Percentiles rank a stretch among this genome's conserved stretches.
These are phyloP conservation scores for Saposhnikovia divaricata DNA, from an alignment of 129 eudicot genomes.

Conservation along the genomic window DNA sequence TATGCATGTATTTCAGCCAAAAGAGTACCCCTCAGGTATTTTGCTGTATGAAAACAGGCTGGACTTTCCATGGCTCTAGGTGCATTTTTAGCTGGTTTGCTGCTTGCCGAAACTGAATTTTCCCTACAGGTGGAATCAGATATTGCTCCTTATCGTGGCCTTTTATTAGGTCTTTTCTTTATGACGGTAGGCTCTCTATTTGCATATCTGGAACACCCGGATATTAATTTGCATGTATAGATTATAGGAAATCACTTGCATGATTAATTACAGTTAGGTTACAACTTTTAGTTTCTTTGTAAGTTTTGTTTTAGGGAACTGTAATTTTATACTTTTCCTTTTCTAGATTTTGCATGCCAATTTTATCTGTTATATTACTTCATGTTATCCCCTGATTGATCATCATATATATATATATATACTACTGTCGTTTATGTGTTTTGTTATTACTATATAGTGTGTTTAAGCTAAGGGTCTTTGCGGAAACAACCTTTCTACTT, in stretches of 20 bases:
- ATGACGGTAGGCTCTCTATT: conserved; percentile 70
- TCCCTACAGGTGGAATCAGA: conserved; percentile 98
- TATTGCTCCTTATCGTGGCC: conserved; percentile 99
- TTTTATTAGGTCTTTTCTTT: conserved; percentile 91
- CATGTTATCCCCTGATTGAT: background rate
- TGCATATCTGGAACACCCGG: background rate
- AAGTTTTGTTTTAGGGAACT: background rate
- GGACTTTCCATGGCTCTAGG: conserved; percentile 99
- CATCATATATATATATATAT: background rate
- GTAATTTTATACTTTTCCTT: background rate
- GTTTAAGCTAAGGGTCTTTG: background rate
- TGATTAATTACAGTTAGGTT: background rate
- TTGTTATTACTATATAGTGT: background rate
- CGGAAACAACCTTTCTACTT: background rate
- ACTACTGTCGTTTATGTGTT: background rate
- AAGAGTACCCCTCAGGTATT: background rate
- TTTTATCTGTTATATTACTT: background rate
- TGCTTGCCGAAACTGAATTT: conserved; percentile 97
- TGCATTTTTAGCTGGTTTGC: conserved; percentile 98
- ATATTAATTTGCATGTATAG: background rate
- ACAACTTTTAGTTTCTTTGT: background rate
- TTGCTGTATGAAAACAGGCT: conserved; percentile 50
- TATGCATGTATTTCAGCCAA: background rate
- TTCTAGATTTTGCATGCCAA: background rate
- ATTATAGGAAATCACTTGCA: background rate